Base-by-base conservation (phyloP, 495 filamentous ascomycete species). In the Penicilliopsis zonata region DNA sequence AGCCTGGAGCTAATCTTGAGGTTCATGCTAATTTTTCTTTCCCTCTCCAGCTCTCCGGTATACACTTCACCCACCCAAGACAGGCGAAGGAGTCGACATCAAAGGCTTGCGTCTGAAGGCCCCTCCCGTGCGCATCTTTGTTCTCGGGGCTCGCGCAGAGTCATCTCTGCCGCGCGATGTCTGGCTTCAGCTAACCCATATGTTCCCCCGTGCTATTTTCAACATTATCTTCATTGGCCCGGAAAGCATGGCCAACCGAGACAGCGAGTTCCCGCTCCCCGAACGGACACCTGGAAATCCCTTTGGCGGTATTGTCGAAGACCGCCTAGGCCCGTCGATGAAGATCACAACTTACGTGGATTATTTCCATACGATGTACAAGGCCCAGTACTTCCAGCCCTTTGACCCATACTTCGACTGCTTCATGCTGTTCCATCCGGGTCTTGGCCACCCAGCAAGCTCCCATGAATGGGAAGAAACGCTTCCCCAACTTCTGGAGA, bases 391-490 rank as follows among this genome's bases (percentile, higher is more conserved):
- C 35, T 99, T 96, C 62, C 70, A 80, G 15, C 92, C 92, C 0
- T 95, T 83, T 56, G 90, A 99, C 53, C 90, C 90, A 1, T 99
- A 99, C 53, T 88, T 99, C 43, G 90, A 99, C 61, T 83, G 78
- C 50, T 86, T 99, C 44, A 73, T 99, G 47, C 69, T 93, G 31
- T 99, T 95, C 65, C 90, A 99, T 53, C 90, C 90, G 2, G 90
- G 90, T 5, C 64, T 99, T 13, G 90, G 90, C 13, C 92, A 99
- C 53, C 86, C 92, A 4, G 83, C 86, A 13, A 85, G 77, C 53
- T 80, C 79, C 12, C 82, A 88, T 46, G 88, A 96, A 57, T 99
- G 90, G 90, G 71, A 75, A 37, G 80, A 83, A 38, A 94, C 90
- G 7, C 55, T 99, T 6, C 88, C 88, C 1, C 67, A 82, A 44